Evolutionary conservation across 352 stramenopile species (phyloP), one percentile per base, ranked within the genome.

Genomic region (Globisporangium barbulae): DNA sequence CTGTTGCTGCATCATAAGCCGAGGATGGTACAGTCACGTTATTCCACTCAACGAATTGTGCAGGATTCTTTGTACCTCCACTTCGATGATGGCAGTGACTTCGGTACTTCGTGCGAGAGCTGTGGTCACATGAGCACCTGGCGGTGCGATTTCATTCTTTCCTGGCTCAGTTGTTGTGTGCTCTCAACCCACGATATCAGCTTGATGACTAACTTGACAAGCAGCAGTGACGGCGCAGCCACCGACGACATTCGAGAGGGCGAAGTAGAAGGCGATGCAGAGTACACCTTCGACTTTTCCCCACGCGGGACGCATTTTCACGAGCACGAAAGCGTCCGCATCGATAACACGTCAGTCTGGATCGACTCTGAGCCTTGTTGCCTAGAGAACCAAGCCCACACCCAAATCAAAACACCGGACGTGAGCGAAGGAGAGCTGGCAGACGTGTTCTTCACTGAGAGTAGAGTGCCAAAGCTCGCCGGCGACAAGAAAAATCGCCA

Each of bases 371-470:
- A 54, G 15, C 19, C 13, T 9, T 8, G 12, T 6, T 31, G 19
- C 4, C 33, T 30, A 2, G 15, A 2, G 17, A 9, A 54, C 8
- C 33, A 21, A 25, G 8, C 17, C 44, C 17, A 45, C 8, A 8
- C 4, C 30, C 42, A 17, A 2, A 1, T 3, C 8, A 39, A 33
- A 25, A 22, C 10, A 7, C 4, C 4, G 5, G 31, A 70, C 2
- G 15, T 61, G 33, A 2, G 19, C 10, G 58, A 52, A 42, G 50
- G 64, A 7, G 42, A 59, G 1, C 59, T 70, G 6, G 64, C 57
- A 1, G 41, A 21, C 12, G 64, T 70, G n/a, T 70, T 70, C 44
- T 70, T 70, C 21, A 28, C 58, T 10, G 52, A 65, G 9, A 70
- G 48, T 13, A 61, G 41, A 22, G 25, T 65, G 0, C 64, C 64